A percentile compares a stretch with the other conserved stretches of the same genome.
Conservation (phyloP, 2,329 filamentous ascomycete genomes). For the Aspergillus ustus region DNA sequence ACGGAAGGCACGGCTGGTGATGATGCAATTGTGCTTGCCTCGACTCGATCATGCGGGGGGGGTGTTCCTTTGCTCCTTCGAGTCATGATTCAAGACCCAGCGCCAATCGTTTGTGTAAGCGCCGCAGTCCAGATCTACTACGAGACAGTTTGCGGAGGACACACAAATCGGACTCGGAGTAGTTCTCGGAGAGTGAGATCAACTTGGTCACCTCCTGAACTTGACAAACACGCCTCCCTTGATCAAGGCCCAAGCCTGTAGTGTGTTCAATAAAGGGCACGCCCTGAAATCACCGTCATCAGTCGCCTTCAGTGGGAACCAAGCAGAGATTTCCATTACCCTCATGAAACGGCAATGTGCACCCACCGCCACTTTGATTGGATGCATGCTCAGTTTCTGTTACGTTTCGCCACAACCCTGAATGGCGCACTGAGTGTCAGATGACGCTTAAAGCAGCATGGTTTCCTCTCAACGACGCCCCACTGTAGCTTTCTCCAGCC, state of each 20-base stretch:
- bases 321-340: conserved; percentile 31
- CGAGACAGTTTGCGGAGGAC: neutral
- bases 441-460: conserved; percentile 30
- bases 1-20: neutral
- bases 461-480: neutral
- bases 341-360: conserved; percentile 32
- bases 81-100: neutral
- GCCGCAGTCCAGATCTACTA: conserved; percentile 2
- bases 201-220: neutral
- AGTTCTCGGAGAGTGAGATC: neutral
- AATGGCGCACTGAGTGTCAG: conserved; percentile 34
- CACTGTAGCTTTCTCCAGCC: neutral
- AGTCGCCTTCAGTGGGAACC: conserved; percentile 22
- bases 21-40: conserved; percentile 22
- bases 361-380: conserved; percentile 30
- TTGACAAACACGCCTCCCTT: neutral
- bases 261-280: conserved; percentile 4
- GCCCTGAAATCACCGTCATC: conserved; percentile 10
- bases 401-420: conserved; percentile 37
- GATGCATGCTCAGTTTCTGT: conserved; percentile 37
- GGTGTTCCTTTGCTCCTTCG: conserved; percentile 5
- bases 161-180: neutral
- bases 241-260: conserved; percentile 1
- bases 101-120: conserved; percentile 6
- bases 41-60: conserved; percentile 18